Evolutionary conservation across 2,329 filamentous ascomycete genomes (phyloP).

Genomic region (Fusarium nanum): DNA sequence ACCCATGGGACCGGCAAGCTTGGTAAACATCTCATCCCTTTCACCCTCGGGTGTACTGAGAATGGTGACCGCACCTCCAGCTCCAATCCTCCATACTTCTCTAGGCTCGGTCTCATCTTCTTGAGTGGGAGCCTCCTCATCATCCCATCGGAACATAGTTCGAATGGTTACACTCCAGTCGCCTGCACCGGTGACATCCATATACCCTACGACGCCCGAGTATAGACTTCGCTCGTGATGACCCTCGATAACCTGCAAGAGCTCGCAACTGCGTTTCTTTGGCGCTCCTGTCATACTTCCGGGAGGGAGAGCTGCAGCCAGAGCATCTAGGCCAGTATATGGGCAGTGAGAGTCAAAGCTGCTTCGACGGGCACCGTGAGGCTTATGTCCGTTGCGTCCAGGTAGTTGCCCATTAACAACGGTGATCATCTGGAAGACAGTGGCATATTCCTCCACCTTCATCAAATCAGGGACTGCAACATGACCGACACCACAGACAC

Average conservation of each 20-base stretch:
- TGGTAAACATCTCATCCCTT: constrained; percentile 90
- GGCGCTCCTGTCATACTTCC: constrained; percentile 98
- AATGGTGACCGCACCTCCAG: constrained; percentile 89
- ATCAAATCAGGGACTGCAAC: constrained; percentile 83
- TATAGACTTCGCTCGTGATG: constrained; percentile 77
- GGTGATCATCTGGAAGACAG: constrained; percentile 91
- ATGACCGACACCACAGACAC: constrained; percentile 79
- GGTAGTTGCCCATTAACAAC: constrained; percentile 79
- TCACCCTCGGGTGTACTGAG: constrained; percentile 84
- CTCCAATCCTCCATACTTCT: constrained; percentile 85
- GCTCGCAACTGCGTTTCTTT: constrained; percentile 90
- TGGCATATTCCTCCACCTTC: constrained; percentile 89
- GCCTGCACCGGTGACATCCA: constrained; percentile 84
- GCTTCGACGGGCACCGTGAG: constrained; percentile 10
- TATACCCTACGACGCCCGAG: constrained; percentile 88
- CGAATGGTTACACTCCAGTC: constrained; percentile 95
- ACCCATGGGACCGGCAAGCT: constrained; percentile 69
- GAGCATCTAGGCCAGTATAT: constrained; percentile 77
- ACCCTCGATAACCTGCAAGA: constrained; percentile 76
- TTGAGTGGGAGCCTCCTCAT: constrained; percentile 58
- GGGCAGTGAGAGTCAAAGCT: constrained; percentile 18
- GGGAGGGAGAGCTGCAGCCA: constrained; percentile 82
- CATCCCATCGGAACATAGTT: constrained; percentile 79
- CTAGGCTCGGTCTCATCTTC: constrained; percentile 48
- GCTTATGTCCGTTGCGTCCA: constrained; percentile 24